These are phyloP conservation scores for Primulina huaijiensis DNA, from an alignment of 257 asterid species.

Conservation along the genomic window DNA sequence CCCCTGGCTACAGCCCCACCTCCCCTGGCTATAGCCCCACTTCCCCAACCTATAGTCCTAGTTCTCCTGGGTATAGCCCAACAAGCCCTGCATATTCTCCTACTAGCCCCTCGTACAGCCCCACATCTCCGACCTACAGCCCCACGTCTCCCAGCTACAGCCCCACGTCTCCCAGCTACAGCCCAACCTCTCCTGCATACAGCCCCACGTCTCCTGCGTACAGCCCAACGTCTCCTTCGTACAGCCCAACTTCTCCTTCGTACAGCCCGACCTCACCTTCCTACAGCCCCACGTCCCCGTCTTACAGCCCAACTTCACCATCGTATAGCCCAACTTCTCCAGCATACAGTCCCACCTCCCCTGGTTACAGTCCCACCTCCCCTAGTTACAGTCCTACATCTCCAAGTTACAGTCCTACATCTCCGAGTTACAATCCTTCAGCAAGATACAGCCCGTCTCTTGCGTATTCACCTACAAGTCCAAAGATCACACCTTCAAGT, in stretches of 20 bases:
- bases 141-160: constrained; percentile 88
- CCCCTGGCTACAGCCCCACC: constrained; percentile 56
- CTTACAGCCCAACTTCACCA: constrained; percentile 85
- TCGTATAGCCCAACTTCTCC: constrained; percentile 92
- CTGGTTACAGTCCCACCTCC: constrained; percentile 87
- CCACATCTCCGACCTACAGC: constrained; percentile 78
- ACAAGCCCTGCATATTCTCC: constrained; percentile 95
- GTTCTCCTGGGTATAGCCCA: constrained; percentile 92
- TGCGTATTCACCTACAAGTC: constrained; percentile 93
- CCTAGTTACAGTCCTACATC: constrained; percentile 90
- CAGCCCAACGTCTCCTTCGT: constrained; percentile 82
- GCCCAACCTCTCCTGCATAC: constrained; percentile 76
- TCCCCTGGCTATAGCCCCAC: constrained; percentile 89
- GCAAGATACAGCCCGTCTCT: constrained; percentile 92
- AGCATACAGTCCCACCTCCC: constrained; percentile 80
- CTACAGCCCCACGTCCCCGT: constrained; percentile 83
- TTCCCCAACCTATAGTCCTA: constrained; percentile 88
- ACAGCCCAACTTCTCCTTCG: constrained; percentile 76
- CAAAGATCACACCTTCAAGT: constrained; percentile 80
- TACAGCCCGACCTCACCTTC: constrained; percentile 87
- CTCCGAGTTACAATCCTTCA: constrained; percentile 80
- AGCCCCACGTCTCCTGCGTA: constrained; percentile 85
- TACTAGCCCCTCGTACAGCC: constrained; percentile 83
- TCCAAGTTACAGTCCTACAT: constrained; percentile 73
- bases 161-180: constrained; percentile 76